Conservation (phyloP, 1,284 basidiomycete species). For the Sporisorium scitamineum region DNA sequence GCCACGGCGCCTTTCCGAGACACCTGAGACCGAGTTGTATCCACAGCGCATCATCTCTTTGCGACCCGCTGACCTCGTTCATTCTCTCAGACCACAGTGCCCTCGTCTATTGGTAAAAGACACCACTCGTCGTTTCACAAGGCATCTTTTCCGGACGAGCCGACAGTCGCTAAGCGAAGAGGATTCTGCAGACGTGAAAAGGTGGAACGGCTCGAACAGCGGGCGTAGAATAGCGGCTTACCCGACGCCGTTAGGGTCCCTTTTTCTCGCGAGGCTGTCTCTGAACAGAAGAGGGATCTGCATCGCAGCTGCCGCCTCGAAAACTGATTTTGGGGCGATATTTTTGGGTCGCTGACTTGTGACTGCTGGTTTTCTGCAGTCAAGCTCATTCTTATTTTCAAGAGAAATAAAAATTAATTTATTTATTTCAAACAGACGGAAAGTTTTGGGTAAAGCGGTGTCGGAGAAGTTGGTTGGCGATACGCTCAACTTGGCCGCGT, state of each 20-base stretch:
- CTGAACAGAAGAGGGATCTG: background rate
- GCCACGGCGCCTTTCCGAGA: conserved; percentile 3
- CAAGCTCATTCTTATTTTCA: background rate
- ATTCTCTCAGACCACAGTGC: too few relatives aligned
- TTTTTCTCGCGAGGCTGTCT: background rate
- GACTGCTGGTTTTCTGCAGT: background rate
- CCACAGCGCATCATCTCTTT: background rate
- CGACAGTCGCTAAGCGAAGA: background rate
- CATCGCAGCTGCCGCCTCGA: background rate
- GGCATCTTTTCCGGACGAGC: background rate
- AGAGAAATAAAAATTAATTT: background rate
- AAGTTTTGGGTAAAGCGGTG: conserved; percentile 2
- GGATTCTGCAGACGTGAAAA: background rate
- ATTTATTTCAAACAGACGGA: background rate
- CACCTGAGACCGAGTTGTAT: background rate
- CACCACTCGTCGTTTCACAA: background rate
- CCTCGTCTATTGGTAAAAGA: background rate
- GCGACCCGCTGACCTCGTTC: background rate
- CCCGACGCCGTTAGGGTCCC: background rate
- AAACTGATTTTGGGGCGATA: conserved; percentile 4
- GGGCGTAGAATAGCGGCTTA: background rate
- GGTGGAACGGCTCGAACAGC: background rate
- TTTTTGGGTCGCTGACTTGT: background rate
- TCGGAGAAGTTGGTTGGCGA: background rate
- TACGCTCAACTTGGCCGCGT: background rate